These are phyloP conservation scores for Trichophyton simii DNA, from an alignment of 2,329 filamentous ascomycete species.

Conservation along the genomic window DNA sequence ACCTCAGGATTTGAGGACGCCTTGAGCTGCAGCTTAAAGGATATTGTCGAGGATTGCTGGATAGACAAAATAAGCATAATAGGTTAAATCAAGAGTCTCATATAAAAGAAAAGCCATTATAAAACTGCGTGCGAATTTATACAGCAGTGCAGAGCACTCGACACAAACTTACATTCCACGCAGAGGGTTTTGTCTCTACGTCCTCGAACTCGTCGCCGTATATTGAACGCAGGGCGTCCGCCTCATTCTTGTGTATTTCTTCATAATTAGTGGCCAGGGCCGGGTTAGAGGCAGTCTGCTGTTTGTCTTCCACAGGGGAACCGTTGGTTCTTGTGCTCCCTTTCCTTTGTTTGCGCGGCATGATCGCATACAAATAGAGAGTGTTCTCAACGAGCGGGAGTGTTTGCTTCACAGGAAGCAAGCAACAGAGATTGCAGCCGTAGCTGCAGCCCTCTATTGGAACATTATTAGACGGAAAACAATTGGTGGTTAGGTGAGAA, in stretches of 20 bases:
- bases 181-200: slow-evolving; percentile 54
- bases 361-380: slow-evolving; percentile 24
- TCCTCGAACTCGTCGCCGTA: slow-evolving; percentile 80
- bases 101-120: not conserved
- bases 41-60: slow-evolving; percentile 63
- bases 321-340: slow-evolving; percentile 24
- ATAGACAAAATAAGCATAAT: slow-evolving; percentile 1
- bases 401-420: slow-evolving; percentile 19
- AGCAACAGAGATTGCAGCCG: slow-evolving; percentile 30
- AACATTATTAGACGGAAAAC: slow-evolving; percentile 18
- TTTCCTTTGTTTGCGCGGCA: slow-evolving; percentile 36
- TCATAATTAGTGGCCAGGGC: slow-evolving; percentile 52
- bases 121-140: not conserved
- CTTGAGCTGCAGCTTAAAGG: slow-evolving; percentile 68
- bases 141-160: not conserved
- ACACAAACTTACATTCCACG: slow-evolving; percentile 62
- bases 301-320: slow-evolving; percentile 27
- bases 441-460: slow-evolving; percentile 32
- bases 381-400: slow-evolving; percentile 15
- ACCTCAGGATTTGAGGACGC: slow-evolving; percentile 61
- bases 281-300: slow-evolving; percentile 21
- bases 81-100: not conserved
- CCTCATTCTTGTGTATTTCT: slow-evolving; percentile 76
- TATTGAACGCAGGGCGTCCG: slow-evolving; percentile 73
- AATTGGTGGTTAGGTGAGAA: slow-evolving; percentile 1